Percentiles rank a stretch among this genome's conserved stretches.
Evolutionary conservation across 2,329 filamentous ascomycete species (phyloP).

Genomic region (Xylaria sp.): DNA sequence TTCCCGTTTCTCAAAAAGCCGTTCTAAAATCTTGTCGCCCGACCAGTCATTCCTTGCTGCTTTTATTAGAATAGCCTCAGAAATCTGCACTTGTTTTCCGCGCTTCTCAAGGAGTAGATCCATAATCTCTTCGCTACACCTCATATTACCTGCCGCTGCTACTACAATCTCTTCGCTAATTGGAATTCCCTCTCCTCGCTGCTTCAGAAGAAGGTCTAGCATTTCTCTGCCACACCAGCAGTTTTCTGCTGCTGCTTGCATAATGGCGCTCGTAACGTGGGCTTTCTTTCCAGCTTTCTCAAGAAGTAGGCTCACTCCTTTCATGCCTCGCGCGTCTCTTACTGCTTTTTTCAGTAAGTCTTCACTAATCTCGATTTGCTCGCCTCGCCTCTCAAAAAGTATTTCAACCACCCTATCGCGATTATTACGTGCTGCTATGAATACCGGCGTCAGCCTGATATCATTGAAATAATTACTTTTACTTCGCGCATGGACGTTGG

Average conservation of each 20-base stretch:
- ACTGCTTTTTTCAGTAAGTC: neutral
- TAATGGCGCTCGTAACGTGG: neutral
- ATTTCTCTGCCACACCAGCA: too few species aligned
- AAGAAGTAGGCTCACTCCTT: neutral
- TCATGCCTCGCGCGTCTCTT: too few species aligned
- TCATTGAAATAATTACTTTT: too few species aligned
- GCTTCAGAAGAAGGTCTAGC: neutral
- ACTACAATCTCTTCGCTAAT: neutral
- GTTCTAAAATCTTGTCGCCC: neutral
- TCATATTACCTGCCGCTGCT: neutral
- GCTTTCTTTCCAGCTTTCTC: neutral
- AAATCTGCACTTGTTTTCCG: neutral
- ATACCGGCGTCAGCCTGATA: neutral
- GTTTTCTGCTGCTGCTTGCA: neutral
- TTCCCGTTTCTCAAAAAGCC: neutral
- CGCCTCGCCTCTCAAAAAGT: neutral
- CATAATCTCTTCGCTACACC: neutral
- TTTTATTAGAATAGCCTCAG: neutral
- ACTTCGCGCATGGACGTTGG: neutral
- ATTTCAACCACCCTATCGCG: neutral
- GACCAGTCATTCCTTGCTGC: fast-evolving
- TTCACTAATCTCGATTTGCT: neutral
- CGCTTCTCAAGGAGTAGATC: neutral
- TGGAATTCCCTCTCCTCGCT: neutral
- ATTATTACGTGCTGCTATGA: fast-evolving